A percentile compares a stretch with the other conserved stretches of the same genome.
phyloP scores from a whole-genome alignment of 176 grass and related monocot species.

The Coix lacrymajobi region DNA sequence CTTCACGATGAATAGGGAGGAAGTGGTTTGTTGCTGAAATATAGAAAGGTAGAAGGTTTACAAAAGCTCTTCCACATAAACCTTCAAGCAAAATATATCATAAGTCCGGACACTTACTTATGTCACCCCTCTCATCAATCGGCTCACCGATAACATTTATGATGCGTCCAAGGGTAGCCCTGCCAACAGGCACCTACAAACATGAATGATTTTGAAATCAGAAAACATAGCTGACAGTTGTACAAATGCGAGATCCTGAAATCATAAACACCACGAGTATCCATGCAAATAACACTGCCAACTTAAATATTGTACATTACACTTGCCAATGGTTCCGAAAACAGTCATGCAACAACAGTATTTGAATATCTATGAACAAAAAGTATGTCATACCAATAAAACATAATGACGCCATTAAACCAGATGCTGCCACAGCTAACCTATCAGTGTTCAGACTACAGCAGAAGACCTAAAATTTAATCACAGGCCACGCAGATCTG shows the following conservation, averaged over 20 bases:
- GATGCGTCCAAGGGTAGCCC: constrained; percentile 91
- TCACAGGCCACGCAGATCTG: not conserved
- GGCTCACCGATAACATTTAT: constrained; percentile 95
- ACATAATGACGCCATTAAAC: not conserved
- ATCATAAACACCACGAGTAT: not conserved
- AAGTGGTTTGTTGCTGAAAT: constrained; percentile 58
- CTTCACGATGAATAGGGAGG: constrained; percentile 92
- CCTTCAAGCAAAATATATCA: not conserved
- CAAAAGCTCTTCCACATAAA: not conserved
- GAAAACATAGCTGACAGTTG: not conserved
- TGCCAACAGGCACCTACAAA: constrained; percentile 82
- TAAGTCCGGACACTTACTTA: constrained; percentile 46
- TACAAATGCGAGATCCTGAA: not conserved
- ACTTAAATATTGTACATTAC: not conserved
- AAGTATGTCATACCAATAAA: not conserved
- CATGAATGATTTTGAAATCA: constrained; percentile 13
- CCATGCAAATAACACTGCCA: not conserved
- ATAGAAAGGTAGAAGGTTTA: not conserved
- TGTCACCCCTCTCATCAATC: constrained; percentile 83
- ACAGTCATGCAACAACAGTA: not conserved
- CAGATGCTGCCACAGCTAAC: not conserved
- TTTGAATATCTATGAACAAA: too few relatives aligned
- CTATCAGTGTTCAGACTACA: not conserved
- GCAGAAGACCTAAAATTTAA: not conserved
- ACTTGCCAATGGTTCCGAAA: not conserved